Evolutionary conservation across 345 rosid genomes (phyloP).

Genomic region (Populus alba): DNA sequence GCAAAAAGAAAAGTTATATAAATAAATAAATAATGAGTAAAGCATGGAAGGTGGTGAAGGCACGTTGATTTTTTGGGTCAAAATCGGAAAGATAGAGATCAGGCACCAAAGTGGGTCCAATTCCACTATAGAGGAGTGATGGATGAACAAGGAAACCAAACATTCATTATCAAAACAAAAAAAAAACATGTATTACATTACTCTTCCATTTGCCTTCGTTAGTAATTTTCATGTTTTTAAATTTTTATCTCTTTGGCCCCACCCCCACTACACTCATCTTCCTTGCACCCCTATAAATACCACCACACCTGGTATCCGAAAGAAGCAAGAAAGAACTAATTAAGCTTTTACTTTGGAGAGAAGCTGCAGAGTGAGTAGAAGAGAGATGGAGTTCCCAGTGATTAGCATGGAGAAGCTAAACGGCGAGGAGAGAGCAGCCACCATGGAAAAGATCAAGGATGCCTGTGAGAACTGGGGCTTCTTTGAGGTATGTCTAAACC

Average conservation of each 20-base stretch:
- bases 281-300: slow-evolving; percentile 30
- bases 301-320: not conserved
- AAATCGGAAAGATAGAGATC: not conserved
- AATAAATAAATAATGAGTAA: no score
- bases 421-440: slow-evolving; percentile 58
- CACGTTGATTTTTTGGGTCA: not conserved
- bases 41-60: not conserved
- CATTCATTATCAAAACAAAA: no score
- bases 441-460: slow-evolving; percentile 73
- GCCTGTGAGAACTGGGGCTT: slow-evolving; percentile 99
- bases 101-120: slow-evolving; percentile 14
- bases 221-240: no score
- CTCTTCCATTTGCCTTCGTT: no score
- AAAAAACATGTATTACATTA: no score
- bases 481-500: slow-evolving; percentile 60
- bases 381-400: slow-evolving; percentile 70
- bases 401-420: slow-evolving; percentile 62
- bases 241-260: not conserved
- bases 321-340: not conserved
- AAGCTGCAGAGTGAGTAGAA: not conserved
- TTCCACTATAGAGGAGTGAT: not conserved
- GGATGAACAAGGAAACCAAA: not conserved
- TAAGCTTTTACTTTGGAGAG: not conserved
- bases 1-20: not conserved
- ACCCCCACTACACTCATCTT: not conserved